Evolutionary conservation across 2,329 filamentous ascomycete genomes (phyloP), one percentile per base, ranked within the genome.

Genomic region (Claviceps maximensis): DNA sequence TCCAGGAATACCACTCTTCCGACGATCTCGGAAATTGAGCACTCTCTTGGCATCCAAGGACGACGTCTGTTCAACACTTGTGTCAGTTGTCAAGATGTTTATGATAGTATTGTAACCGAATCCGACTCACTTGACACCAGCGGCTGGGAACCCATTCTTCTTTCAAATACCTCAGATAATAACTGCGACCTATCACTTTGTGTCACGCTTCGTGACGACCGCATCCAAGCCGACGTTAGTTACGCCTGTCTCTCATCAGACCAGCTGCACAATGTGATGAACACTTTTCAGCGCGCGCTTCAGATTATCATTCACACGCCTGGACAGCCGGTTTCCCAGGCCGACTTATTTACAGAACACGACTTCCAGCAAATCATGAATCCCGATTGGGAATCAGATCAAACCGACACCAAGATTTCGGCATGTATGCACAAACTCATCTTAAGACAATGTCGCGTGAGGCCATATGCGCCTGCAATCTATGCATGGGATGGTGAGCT

Each of bases 301-400:
- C 65, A 70, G 13, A 64, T 70, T 19, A 70, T 79, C 2, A 56
- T 80, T 13, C 64, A 68, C 2, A 61, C 64, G 3, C 71, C 73
- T 0, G 66, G 69, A 10, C 67, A 65, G 17, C 63, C 66, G 4
- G 65, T 79, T 50, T 71, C 67, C 6, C 65, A 75, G 21, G 63
- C 76, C 27, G 74, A 79, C 60, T 67, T 79, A 3, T 79, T 82
- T 58, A 79, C 72, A 13, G 73, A 78, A 48, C 68, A 73, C 9
- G 79, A 83, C 57, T 74, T 75, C 56, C 69, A 74, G 4, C 76
- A 79, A 53, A 73, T 82, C 44, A 61, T 75, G 8, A 70, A 72
- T 5, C 79, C 78, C 66, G 78, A 76, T 50, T 71, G 71, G 57
- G 70, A 71, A 31, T 62, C 65, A 1, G 69, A 69, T 2, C 60